Evolutionary conservation across 352 stramenopile species (phyloP).

Genomic region (Pythium brassicae): DNA sequence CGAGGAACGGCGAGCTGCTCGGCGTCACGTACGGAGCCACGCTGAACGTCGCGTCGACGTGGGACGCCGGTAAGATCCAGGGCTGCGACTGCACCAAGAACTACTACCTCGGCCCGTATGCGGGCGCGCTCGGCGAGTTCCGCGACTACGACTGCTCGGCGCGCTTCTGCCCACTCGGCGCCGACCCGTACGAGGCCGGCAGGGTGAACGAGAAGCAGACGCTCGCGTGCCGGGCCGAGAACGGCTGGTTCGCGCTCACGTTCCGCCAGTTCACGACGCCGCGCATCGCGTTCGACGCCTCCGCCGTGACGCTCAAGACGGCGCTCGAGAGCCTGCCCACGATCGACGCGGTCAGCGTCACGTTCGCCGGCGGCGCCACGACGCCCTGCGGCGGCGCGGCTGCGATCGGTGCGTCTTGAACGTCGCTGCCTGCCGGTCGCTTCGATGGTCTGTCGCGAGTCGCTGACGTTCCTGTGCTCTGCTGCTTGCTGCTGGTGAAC

Average conservation of each 20-base stretch:
- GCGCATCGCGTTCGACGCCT: slow-evolving; percentile 47
- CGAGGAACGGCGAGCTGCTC: slow-evolving; percentile 32
- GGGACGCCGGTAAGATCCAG: slow-evolving; percentile 85
- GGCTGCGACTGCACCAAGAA: slow-evolving; percentile 68
- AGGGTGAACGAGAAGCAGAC: slow-evolving; percentile 74
- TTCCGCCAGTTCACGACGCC: slow-evolving; percentile 63
- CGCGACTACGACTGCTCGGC: slow-evolving; percentile 66
- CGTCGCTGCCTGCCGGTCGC: neutral
- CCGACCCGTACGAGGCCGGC: slow-evolving; percentile 71
- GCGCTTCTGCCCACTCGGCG: slow-evolving; percentile 84
- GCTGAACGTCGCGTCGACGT: slow-evolving; percentile 51
- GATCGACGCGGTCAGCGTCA: slow-evolving; percentile 48
- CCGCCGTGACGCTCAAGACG: slow-evolving; percentile 28
- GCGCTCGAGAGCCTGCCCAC: slow-evolving; percentile 53
- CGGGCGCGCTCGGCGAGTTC: slow-evolving; percentile 47
- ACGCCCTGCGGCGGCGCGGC: slow-evolving; percentile 32
- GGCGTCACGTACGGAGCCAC: slow-evolving; percentile 66
- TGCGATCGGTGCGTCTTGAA: slow-evolving; percentile 29
- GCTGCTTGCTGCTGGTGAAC: neutral
- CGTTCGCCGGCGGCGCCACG: slow-evolving; percentile 28
- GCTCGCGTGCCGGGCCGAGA: slow-evolving; percentile 45
- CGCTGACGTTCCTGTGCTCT: too few species aligned
- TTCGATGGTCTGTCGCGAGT: neutral
- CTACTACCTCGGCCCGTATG: slow-evolving; percentile 67
- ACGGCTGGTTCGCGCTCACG: slow-evolving; percentile 58